Evolutionary conservation across 495 filamentous ascomycete genomes (phyloP), one percentile per base, ranked within the genome.

Genomic region (Trichoderma parareesei): DNA sequence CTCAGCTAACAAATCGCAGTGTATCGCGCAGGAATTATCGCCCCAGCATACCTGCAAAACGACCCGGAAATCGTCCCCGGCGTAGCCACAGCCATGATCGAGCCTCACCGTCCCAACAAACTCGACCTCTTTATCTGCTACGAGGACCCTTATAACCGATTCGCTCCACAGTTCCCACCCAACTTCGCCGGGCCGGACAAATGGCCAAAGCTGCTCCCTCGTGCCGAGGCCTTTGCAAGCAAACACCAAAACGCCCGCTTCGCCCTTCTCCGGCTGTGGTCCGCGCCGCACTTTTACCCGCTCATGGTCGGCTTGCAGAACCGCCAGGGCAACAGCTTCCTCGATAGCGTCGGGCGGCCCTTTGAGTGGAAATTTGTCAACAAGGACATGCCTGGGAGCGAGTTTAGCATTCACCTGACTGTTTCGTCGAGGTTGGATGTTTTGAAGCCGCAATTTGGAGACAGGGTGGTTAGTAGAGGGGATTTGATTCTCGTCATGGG

Each of bases 281-380:
- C 77, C 7, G 76, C 81, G 6, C 74, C 78, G 27, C 76, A 81
- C 65, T 84, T 80, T 71, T 82, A 79, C 61, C 80, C 80, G 0
- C 72, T 78, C 49, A 79, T 80, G 79, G 38, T 82, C n/a, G 73
- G 74, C 18, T 57, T 62, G 8, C 62, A 72, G 8, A 77, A 72
- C 43, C 71, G 74, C 6, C 59, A 66, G 18, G 65, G 62, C 1
- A 70, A 65, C 8, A 64, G 76, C 10, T 81, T 83, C 70, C 48
- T 74, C 0, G 79, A 82, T 66, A 67, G 69, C 59, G 38, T 73
- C 3, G 76, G 71, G 0, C 73, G 81, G 13, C 46, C 69, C 0
- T 83, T 77, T 79, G 71, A 75, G 60, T 83, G 78, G 76, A 76
- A 74, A 60, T 82, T 82, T 68, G 68, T 84, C 3, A 77, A 79